phyloP scores from a whole-genome alignment of 331 rosid genomes.

The Quercus tomentella region DNA sequence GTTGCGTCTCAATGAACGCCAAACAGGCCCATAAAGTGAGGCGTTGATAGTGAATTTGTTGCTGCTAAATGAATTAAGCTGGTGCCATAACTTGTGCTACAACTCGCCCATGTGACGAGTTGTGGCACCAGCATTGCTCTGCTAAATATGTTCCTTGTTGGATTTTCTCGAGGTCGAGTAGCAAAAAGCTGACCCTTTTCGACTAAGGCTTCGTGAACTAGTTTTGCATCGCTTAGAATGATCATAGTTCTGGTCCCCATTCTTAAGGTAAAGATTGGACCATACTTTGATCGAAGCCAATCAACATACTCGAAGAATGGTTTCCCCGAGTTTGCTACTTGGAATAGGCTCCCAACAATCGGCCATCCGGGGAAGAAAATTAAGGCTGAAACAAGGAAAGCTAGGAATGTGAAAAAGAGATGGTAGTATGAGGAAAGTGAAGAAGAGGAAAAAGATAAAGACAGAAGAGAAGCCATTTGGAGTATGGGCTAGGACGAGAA shows the following conservation, averaged over 20 bases:
- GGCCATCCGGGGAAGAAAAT: constrained; percentile 84
- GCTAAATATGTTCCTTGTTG: constrained; percentile 77
- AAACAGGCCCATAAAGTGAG: constrained; percentile 61
- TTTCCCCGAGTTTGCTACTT: constrained; percentile 61
- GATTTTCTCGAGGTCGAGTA: constrained; percentile 65
- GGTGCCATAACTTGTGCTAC: too few relatives aligned
- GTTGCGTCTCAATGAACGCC: constrained; percentile 77
- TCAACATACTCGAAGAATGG: constrained; percentile 59
- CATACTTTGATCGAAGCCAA: constrained; percentile 32
- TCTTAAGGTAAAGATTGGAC: constrained; percentile 67
- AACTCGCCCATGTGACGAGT: too few relatives aligned
- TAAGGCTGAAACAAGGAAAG: constrained; percentile 37
- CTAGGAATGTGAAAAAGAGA: constrained; percentile 43
- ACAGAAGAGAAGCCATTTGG: constrained; percentile 35
- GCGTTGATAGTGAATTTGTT: constrained; percentile 84
- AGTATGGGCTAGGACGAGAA: background rate
- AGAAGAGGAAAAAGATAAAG: constrained; percentile 1
- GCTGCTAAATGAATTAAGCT: constrained; percentile 37
- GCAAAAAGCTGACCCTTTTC: constrained; percentile 58
- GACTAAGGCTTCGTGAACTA: constrained; percentile 68
- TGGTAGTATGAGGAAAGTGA: constrained; percentile 36
- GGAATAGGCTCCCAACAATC: constrained; percentile 80
- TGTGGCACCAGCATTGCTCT: constrained; percentile 18
- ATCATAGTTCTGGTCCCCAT: constrained; percentile 76
- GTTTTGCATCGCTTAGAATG: constrained; percentile 53